Evolutionary conservation across 75 land plant species (phyloP).

Genomic region (Cupressus sempervirens): DNA sequence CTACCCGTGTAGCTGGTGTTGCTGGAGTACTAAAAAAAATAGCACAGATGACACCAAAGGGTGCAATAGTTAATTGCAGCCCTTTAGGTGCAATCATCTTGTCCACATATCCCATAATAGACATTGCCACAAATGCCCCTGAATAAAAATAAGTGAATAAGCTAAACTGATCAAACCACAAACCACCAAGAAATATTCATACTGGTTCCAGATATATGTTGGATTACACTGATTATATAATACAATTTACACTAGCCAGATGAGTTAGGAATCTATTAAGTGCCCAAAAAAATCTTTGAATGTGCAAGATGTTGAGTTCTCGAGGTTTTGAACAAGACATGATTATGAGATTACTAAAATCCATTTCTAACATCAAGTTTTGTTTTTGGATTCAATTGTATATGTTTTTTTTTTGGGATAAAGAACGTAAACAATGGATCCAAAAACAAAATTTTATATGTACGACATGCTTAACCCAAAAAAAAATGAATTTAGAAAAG

Average conservation of each 20-base stretch:
- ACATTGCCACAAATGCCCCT: constrained; percentile 89
- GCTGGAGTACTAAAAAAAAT: constrained; percentile 65
- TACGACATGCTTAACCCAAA: background rate
- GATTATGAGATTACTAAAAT: too few species aligned
- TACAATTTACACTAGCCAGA: background rate
- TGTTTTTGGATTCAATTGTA: too few species aligned
- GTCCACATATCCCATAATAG: constrained; percentile 56
- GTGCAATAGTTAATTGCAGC: constrained; percentile 67
- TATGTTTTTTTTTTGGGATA: too few species aligned
- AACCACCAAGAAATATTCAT: background rate
- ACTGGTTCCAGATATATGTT: background rate
- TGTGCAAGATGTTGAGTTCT: background rate
- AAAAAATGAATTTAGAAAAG: background rate
- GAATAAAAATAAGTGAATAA: constrained; percentile 5
- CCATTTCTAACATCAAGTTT: too few species aligned
- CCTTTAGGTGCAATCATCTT: constrained; percentile 60
- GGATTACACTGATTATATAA: background rate
- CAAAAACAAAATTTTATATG: too few species aligned
- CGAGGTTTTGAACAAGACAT: background rate
- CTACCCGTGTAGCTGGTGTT: constrained; percentile 71
- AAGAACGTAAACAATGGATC: too few species aligned
- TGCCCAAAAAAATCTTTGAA: too few species aligned
- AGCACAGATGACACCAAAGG: constrained; percentile 81
- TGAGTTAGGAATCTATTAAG: background rate
- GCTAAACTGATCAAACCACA: background rate